Evolutionary conservation across 2,329 filamentous ascomycete species (phyloP), one percentile per base, ranked within the genome.

Genomic region (Xylaria sp.): DNA sequence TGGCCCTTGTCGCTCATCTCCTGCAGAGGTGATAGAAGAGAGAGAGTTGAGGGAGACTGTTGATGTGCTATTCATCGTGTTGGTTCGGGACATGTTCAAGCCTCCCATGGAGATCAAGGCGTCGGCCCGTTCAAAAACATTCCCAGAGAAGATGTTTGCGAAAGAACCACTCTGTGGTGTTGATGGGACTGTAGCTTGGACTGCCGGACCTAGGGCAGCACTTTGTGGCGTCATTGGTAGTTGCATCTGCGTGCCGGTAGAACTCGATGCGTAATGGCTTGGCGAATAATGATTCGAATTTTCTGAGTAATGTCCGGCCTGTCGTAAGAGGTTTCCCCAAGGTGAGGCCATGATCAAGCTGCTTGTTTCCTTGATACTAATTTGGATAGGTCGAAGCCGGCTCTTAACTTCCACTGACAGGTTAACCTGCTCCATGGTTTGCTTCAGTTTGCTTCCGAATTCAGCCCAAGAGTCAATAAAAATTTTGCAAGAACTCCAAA

Each of bases 211-310:
- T 5, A 97, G 84, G 1, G 94, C 94, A 17, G 94, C 94, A 73
- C 92, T 96, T 68, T 97, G 86, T 7, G 95, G 94, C 1, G 94
- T 97, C 74, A 96, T 93, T 9, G 94, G 94, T 42, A 94, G 72
- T 59, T 80, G 79, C 42, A 77, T 69, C 57, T 74, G 76, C 10
- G 76, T 69, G 45, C 73, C 70, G 33, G 76, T 75, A 11, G 78
- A 77, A 53, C 73, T 77, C 25, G 74, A 72, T 20, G 76, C 65
- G 61, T 77, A 76, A 69, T 82, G 75, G 61, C 77, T 74, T 29
- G 71, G 80, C 65, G 74, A 74, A 57, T 73, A 75, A 44, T 74
- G 71, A 56, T 58, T 72, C 11, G 67, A 25, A 1, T 57, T 47
- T 25, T 77, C 74, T 15, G 62, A 69, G 31, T 71, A 68, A 51